Percentiles rank a stretch among this genome's conserved stretches.
phyloP scores from a whole-genome alignment of 2,329 filamentous ascomycete genomes.

The Cercospora citrullina region DNA sequence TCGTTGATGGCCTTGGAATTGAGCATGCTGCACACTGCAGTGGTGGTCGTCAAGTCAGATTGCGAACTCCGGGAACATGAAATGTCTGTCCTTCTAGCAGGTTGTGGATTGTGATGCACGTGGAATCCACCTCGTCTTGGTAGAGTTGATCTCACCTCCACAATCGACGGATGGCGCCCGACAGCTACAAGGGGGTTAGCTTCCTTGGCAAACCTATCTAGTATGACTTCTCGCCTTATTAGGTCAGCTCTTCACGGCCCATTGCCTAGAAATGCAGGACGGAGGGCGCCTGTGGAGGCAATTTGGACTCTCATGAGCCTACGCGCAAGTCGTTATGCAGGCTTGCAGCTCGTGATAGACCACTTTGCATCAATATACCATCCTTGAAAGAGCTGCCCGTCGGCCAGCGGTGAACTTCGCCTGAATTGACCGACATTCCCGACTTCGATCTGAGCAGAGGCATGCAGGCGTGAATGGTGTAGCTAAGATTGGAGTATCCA shows the following conservation, averaged over 20 bases:
- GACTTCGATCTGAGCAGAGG: background rate
- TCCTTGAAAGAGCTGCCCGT: no score
- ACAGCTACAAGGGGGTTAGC: background rate
- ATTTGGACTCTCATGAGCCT: no score
- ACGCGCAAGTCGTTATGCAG: no score
- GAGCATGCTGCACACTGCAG: conserved; percentile 40
- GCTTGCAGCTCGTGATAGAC: no score
- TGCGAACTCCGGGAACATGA: background rate
- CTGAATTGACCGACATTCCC: no score
- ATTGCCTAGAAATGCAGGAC: no score
- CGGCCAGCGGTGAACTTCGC: no score
- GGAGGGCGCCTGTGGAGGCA: no score
- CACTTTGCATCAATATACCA: no score
- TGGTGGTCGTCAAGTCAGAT: background rate
- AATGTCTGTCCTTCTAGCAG: background rate
- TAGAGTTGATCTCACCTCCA: background rate
- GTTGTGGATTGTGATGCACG: background rate
- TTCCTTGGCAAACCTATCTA: background rate
- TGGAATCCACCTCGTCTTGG: background rate
- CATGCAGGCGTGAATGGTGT: background rate
- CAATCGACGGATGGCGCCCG: background rate
- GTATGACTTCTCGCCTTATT: background rate
- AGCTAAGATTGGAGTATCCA: background rate
- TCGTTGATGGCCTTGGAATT: conserved; percentile 47
- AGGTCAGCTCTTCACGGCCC: no score